These are phyloP conservation scores for Triticum monococcum DNA, from an alignment of 176 grass and related monocot species.

Conservation along the genomic window DNA sequence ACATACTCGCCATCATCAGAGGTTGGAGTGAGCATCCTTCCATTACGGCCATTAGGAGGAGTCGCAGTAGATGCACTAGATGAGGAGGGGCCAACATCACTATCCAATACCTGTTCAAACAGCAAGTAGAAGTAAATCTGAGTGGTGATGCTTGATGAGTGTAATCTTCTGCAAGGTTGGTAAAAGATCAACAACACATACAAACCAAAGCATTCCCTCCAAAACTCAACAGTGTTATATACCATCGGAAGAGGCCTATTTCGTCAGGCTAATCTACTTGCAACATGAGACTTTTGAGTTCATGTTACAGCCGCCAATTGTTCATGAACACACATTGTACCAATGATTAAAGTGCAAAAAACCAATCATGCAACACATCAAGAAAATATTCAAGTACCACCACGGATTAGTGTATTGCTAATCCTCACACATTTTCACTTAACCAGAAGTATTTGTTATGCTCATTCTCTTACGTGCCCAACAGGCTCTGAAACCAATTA, in stretches of 20 bases:
- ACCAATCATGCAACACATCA: background rate
- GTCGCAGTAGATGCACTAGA: slow-evolving; percentile 51
- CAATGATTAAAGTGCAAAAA: background rate
- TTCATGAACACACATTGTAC: background rate
- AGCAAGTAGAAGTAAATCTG: background rate
- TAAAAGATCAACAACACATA: background rate
- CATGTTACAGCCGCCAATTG: background rate
- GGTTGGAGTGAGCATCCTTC: slow-evolving; percentile 51
- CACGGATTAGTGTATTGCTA: background rate
- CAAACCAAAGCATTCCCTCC: background rate
- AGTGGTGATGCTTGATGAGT: slow-evolving; percentile 2
- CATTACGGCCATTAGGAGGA: slow-evolving; percentile 45
- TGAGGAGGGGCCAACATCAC: slow-evolving; percentile 60
- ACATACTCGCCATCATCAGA: slow-evolving; percentile 74
- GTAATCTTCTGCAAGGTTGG: slow-evolving; percentile 11
- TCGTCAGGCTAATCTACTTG: background rate
- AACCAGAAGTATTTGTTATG: background rate
- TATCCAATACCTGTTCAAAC: slow-evolving; percentile 43
- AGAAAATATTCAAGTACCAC: background rate
- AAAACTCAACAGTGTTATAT: background rate
- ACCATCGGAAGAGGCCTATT: background rate
- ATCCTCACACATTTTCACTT: background rate
- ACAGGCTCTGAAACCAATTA: background rate
- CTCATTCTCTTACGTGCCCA: background rate
- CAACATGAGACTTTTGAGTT: background rate